Conservation (phyloP, 352 stramenopile genomes). For the Pythium scleroteichum region DNA sequence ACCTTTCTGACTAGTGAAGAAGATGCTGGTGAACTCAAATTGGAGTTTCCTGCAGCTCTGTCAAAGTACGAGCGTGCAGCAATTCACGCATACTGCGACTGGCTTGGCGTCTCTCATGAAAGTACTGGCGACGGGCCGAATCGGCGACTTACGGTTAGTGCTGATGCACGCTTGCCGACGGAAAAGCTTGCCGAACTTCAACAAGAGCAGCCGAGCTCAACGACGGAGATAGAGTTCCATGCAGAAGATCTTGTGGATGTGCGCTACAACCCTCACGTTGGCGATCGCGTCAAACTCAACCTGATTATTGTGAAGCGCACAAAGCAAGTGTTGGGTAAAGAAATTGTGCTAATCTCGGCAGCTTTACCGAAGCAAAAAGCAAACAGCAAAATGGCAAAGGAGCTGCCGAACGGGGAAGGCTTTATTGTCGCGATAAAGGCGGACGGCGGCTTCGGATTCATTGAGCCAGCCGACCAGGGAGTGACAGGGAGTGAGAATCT, state of each 20-base stretch:
- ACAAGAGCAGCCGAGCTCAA: conserved; percentile 15
- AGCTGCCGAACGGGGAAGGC: conserved; percentile 43
- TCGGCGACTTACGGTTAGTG: conserved; percentile 41
- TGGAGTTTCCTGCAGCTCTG: conserved; percentile 43
- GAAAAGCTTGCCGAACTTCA: conserved; percentile 21
- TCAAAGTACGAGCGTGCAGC: conserved; percentile 67
- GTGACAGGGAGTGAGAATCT: conserved; percentile 56
- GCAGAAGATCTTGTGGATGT: conserved; percentile 63
- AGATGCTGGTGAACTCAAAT: conserved; percentile 30
- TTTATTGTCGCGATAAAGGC: conserved; percentile 64
- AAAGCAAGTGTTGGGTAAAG: conserved; percentile 64
- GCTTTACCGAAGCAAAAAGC: conserved; percentile 21
- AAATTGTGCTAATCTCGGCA: conserved; percentile 45
- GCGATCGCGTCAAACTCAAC: conserved; percentile 64
- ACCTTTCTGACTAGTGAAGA: conserved; percentile 36
- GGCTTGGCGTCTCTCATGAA: conserved; percentile 54
- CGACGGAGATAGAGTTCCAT: conserved; percentile 48
- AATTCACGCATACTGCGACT: conserved; percentile 67
- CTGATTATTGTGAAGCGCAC: conserved; percentile 62
- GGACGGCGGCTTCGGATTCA: conserved; percentile 78
- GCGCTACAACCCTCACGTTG: conserved; percentile 62
- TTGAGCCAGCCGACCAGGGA: conserved; percentile 48
- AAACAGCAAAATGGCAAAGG: conserved; percentile 6
- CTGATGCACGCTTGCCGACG: conserved; percentile 10
- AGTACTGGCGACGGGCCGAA: conserved; percentile 45